Evolutionary conservation across 116 monocot species (phyloP), one percentile per base, ranked within the genome.

Genomic region (Zostera marina): DNA sequence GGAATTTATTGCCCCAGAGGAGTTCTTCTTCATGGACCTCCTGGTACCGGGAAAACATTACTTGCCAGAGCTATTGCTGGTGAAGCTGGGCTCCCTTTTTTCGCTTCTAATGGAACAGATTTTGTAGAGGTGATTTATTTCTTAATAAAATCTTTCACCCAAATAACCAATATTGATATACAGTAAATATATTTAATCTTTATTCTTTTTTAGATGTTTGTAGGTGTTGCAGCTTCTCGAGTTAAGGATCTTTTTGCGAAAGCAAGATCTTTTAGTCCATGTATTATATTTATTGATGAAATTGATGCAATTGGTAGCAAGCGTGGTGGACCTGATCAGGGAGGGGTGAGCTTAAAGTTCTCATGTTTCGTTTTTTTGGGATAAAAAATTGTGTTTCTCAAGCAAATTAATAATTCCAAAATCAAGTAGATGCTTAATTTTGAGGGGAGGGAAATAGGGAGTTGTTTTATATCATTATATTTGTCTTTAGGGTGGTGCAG

Each of bases 271-370:
- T 84, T 51, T 84, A 79, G 81, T 25, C 90, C 90, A 72, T 91
- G 81, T 62, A 91, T 91, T 47, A 91, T 91, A 59, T 91, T 91
- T 62, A 91, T 91, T 73, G 90, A 91, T 73, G 90, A 91, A 67
- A 91, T 91, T 57, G 90, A 91, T 81, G 90, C 90, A 63, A 91
- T 91, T 63, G 90, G 90, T 25, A 84, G 84, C 69, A 91, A 91
- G 68, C 90, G 90, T 62, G 90, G 90, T 55, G 90, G 90, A 13
- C 84, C 79, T 41, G 90, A 91, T 73, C 58, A 81, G 69, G 90
- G 90, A 61, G 90, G 90, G 90, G 90, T 91, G 63, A 77, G 90
- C 61, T 68, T 12, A 53, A 7, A 22, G 16, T 5, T 14, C 13
- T 47, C 17, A 17, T 14, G 4, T 4, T 47, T 5, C 47, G 7